Base-by-base conservation (phyloP, 1,284 basidiomycete genomes). In the Sphagnurus paluster region DNA sequence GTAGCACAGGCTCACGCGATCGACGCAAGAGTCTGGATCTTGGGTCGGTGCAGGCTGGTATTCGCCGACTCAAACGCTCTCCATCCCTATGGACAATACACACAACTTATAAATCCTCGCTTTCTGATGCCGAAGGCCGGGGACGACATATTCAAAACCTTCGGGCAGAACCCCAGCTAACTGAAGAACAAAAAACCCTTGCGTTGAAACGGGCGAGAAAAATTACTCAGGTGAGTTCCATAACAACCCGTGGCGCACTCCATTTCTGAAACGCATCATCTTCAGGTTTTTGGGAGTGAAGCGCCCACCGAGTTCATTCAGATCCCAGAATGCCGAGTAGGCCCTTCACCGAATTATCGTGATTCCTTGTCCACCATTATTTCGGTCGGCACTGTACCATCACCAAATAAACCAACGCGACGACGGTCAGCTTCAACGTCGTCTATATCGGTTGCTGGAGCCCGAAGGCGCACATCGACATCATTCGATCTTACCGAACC, bases 281-380 rank as follows among this genome's bases (percentile, higher is more conserved):
- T 40, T 5, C 25, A 55, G 54, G 48, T 55, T 19, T 55, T 55
- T 38, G 51, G 54, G 29, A 48, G 29, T 26, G 51, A 55, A 26
- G 48, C 46, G 19, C 44, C 49, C 10, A 34, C 42, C 29, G 39
- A 48, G 6, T 14, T 50, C 7, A 28, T 53, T 20, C 41, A 48
- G 19, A 46, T 33, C 13, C 21, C 24, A 10, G 43, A 44, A 1
- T 23, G 33, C 40, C 23, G 24, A 8, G 20, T 38, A 2, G 16
- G 16, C 7, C 35, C 21, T 20, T 43, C 44, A 3, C 19, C 36
- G n/a, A 14, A 33, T 14, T 36, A 39, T 41, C 52, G 50, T 10
- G 33, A 45, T 42, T 47, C 44, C 16, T 10, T 47, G 23, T 49
- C 42, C 23, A 52, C 41, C 17, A 41, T 48, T 14, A n/a, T 33